phyloP scores from a whole-genome alignment of 345 rosid species.

The Euphorbia pulcherrima region DNA sequence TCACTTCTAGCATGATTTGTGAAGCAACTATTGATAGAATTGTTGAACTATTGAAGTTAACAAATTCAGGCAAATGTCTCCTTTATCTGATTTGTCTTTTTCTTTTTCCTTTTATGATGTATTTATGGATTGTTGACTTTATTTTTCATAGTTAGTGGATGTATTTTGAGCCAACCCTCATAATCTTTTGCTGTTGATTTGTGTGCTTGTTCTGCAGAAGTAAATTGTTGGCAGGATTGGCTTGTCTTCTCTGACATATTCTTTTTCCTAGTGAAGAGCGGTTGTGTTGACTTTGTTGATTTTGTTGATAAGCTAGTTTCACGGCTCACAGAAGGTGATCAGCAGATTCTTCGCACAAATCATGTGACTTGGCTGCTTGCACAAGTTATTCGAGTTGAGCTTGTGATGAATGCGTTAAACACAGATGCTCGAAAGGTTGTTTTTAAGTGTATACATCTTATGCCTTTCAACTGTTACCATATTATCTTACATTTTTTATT shows the following conservation, averaged over 20 bases:
- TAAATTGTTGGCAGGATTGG: constrained; percentile 99
- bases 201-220: constrained; percentile 46
- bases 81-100: constrained; percentile 10
- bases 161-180: constrained; percentile 18
- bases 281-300: constrained; percentile 93
- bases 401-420: constrained; percentile 72
- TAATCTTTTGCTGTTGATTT: not conserved
- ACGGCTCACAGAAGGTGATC: constrained; percentile 65
- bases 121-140: not conserved
- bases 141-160: not conserved
- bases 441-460: constrained; percentile 19
- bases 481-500: constrained; percentile 3
- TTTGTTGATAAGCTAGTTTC: constrained; percentile 87
- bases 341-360: constrained; percentile 83
- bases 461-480: constrained; percentile 3
- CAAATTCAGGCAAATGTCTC: constrained; percentile 74
- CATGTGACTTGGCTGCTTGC: constrained; percentile 97
- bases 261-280: constrained; percentile 81
- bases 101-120: not conserved
- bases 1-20: constrained; percentile 87
- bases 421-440: constrained; percentile 80
- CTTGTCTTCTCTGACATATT: constrained; percentile 91
- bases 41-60: constrained; percentile 81
- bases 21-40: constrained; percentile 91
- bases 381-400: constrained; percentile 78